Conservation (phyloP, 306 rosid species). For the Luffa aegyptiaca region DNA sequence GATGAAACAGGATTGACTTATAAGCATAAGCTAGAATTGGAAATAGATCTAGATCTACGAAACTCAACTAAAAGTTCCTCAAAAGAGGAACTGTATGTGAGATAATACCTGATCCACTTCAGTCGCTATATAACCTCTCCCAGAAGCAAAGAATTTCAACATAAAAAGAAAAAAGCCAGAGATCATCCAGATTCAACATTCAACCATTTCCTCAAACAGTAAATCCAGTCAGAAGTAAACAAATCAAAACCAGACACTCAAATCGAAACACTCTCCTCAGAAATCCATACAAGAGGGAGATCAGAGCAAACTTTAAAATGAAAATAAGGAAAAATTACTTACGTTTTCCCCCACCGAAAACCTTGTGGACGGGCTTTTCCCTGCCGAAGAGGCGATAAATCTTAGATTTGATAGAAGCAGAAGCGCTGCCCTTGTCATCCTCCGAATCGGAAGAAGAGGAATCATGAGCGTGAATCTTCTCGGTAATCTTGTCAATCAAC, state of each 20-base stretch:
- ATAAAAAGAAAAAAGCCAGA: background rate
- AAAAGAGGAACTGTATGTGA: background rate
- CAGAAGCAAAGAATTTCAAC: background rate
- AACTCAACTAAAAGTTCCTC: background rate
- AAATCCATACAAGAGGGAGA: too few relatives aligned
- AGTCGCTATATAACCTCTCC: background rate
- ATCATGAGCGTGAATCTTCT: constrained; percentile 58
- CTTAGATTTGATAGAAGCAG: constrained; percentile 37
- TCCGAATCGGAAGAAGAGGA: constrained; percentile 50
- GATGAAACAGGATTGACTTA: background rate
- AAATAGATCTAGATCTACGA: constrained; percentile 7
- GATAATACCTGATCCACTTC: background rate
- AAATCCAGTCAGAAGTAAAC: background rate
- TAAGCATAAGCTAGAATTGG: background rate
- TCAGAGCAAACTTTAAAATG: background rate
- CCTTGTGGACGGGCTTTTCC: constrained; percentile 70
- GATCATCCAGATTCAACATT: background rate
- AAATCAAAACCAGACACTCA: background rate
- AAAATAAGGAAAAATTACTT: constrained; percentile 2
- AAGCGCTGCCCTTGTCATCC: constrained; percentile 27
- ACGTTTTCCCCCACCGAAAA: constrained; percentile 95
- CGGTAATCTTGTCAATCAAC: constrained; percentile 50
- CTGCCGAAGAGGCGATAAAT: constrained; percentile 76
- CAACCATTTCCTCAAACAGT: background rate
- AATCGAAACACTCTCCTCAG: too few relatives aligned